phyloP scores from a whole-genome alignment of 805 yeast genomes.

The Barnettozyma pratensis region DNA sequence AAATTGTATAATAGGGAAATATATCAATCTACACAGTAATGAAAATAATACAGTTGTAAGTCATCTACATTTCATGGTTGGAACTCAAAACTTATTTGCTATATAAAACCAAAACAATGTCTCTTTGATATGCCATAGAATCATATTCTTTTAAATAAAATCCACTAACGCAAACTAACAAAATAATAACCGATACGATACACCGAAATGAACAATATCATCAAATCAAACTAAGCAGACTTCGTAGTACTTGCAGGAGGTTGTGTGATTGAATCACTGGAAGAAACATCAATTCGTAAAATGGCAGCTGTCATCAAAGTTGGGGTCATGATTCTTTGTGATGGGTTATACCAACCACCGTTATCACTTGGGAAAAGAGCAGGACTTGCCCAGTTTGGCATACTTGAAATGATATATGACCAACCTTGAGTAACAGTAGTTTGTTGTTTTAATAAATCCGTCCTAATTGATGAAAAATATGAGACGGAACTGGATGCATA shows the following conservation, averaged over 20 bases:
- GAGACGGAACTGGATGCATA: conserved; percentile 67
- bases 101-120: no score
- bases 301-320: conserved; percentile 3
- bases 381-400: conserved; percentile 63
- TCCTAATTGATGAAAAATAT: conserved; percentile 43
- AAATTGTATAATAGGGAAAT: conserved; percentile 4
- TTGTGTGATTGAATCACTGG: not conserved
- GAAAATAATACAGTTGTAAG: not conserved
- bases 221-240: no score
- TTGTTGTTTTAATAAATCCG: conserved; percentile 26
- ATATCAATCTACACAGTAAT: not conserved
- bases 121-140: no score
- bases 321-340: conserved; percentile 31
- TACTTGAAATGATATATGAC: conserved; percentile 62
- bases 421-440: conserved; percentile 86
- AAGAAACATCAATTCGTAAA: not conserved
- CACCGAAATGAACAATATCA: no score
- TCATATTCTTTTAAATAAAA: no score
- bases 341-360: conserved; percentile 62
- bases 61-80: no score
- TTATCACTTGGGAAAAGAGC: conserved; percentile 62
- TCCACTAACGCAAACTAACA: no score
- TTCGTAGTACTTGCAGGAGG: not conserved
- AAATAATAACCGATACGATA: no score
- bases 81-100: no score